Evolutionary conservation across 164 flowering plant genomes (phyloP).

Genomic region (Warburgia ugandensis): DNA sequence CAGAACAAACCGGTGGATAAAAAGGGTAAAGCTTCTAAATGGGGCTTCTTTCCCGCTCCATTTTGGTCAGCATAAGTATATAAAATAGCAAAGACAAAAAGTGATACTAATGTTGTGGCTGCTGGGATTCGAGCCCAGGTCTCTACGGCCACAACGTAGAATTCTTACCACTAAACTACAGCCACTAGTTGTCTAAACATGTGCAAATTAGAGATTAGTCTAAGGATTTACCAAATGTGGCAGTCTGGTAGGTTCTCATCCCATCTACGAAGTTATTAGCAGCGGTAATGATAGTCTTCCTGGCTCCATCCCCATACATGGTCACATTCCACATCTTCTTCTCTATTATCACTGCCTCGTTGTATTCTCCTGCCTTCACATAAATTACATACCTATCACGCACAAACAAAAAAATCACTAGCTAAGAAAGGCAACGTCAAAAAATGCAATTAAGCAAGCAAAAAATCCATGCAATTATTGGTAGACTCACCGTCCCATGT

Average conservation of each 20-base stretch:
- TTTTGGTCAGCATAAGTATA: too few species aligned
- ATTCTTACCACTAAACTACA: conserved; percentile 85
- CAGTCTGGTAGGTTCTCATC: conserved; percentile 47
- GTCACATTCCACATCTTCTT: conserved; percentile 63
- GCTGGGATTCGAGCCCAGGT: conserved; percentile 99
- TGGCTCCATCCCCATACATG: conserved; percentile 75
- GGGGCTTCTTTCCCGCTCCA: too few species aligned
- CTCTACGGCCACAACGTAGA: conserved; percentile 97
- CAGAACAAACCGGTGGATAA: too few species aligned
- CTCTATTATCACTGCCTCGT: conserved; percentile 42
- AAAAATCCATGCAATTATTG: too few species aligned
- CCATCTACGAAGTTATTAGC: conserved; percentile 57
- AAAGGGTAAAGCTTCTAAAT: too few species aligned
- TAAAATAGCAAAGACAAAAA: not conserved
- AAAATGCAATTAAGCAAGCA: too few species aligned
- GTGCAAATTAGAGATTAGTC: too few species aligned
- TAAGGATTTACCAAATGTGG: conserved; percentile 64
- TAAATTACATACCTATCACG: conserved; percentile 66
- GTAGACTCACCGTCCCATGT: too few species aligned
- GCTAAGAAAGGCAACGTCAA: too few species aligned
- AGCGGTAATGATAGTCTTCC: conserved; percentile 54
- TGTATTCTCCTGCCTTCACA: conserved; percentile 59
- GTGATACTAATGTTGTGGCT: conserved; percentile 64
- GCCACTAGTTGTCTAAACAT: too few species aligned
- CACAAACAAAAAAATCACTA: too few species aligned